Conservation (phyloP, 148 eudicot species). For the Amaranthus hypochondriacus region DNA sequence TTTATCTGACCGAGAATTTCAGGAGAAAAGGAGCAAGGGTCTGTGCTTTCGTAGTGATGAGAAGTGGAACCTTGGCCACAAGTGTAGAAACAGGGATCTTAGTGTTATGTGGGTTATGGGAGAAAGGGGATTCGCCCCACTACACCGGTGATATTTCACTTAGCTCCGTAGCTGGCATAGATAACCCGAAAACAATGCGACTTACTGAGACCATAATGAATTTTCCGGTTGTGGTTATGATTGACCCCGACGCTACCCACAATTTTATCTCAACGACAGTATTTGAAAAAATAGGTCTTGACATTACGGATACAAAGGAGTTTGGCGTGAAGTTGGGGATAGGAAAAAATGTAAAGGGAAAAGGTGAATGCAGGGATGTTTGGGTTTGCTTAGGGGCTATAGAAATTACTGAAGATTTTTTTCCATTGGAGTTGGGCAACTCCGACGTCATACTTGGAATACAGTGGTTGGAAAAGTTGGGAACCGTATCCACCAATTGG, state of each 20-base stretch:
- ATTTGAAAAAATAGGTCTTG: not conserved
- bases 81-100: not conserved
- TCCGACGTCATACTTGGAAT: not conserved
- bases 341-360: not conserved
- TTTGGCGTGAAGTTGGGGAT: not conserved
- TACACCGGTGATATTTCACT: too few relatives aligned
- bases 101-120: not conserved
- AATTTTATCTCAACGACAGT: not conserved
- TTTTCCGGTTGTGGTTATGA: not conserved
- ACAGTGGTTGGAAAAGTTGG: not conserved
- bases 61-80: not conserved
- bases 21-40: not conserved
- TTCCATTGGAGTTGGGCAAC: not conserved
- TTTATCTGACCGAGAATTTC: not conserved
- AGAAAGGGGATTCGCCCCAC: not conserved
- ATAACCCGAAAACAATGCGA: not conserved
- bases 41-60: not conserved
- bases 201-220: not conserved
- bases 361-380: not conserved
- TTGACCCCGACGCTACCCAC: not conserved
- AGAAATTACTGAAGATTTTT: not conserved
- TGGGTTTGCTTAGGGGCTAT: not conserved
- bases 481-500: not conserved
- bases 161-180: not conserved
- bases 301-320: not conserved